Conservation (phyloP, 305 asterid species). For the Fraxinus xanthoxyloides region DNA sequence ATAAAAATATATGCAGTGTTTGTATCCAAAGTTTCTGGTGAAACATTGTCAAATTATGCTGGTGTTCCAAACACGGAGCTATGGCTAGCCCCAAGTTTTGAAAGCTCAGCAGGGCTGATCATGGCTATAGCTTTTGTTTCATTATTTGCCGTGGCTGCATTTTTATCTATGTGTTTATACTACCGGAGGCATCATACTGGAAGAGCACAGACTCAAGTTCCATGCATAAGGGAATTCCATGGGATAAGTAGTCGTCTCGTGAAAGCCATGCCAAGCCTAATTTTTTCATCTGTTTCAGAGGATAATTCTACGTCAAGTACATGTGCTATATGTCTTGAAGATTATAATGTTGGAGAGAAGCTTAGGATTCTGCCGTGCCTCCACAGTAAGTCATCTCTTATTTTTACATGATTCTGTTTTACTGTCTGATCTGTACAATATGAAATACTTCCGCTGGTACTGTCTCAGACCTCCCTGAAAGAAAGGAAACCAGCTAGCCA, state of each 20-base stretch:
- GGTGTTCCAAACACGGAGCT: conserved; percentile 40
- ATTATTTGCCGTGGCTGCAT: conserved; percentile 84
- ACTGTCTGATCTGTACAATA: background rate
- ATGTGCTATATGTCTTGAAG: conserved; percentile 98
- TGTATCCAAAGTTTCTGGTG: conserved; percentile 64
- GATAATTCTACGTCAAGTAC: conserved; percentile 72
- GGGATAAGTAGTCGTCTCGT: conserved; percentile 89
- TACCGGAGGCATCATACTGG: conserved; percentile 68
- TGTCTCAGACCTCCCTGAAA: background rate
- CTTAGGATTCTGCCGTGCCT: conserved; percentile 83
- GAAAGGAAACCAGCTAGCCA: background rate
- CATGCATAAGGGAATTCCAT: conserved; percentile 63
- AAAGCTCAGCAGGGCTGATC: conserved; percentile 57
- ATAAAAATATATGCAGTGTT: conserved; percentile 71
- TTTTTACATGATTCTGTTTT: conserved; percentile 5
- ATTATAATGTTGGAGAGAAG: conserved; percentile 78
- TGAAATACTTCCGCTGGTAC: background rate
- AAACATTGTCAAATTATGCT: conserved; percentile 47
- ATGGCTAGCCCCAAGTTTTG: conserved; percentile 71
- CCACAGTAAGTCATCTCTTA: conserved; percentile 66
- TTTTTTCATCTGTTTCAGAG: conserved; percentile 73
- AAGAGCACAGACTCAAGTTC: conserved; percentile 50
- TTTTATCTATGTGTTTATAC: conserved; percentile 84
- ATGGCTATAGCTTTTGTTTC: conserved; percentile 90
- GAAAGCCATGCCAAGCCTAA: conserved; percentile 89